Base-by-base conservation (phyloP, 768 basidiomycete genomes). In the Phylloporus arenicola region DNA sequence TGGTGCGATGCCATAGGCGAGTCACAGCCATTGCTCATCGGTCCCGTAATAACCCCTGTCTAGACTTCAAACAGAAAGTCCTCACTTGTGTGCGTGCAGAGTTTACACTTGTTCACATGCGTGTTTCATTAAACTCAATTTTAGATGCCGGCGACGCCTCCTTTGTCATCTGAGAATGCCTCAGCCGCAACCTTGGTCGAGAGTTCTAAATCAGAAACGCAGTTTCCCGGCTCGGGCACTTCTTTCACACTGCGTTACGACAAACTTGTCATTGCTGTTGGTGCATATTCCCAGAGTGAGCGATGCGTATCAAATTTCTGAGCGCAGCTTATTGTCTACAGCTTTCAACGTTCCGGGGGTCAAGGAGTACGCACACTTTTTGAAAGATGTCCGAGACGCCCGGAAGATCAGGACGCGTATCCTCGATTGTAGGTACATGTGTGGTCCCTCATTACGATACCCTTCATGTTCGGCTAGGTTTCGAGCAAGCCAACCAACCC, bases 401-500 rank as follows among this genome's bases (percentile, higher is more conserved):
- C 74, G 86, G 30, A 75, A 73, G 5, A 91, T 91, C 56, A 76
- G 87, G 33, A 72, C 76, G 10, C 78, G 84, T 14, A 81, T 90
- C 29, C 71, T 91, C n/a, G 88, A 88, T 68, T 86, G 86, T 81
- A 38, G 29, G 72, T 58, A 27, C 31, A 42, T 49, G 42, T 37
- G 25, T 33, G 14, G 14, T 14, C 11, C 20, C 19, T 38, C 40
- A 45, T 40, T 48, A 31, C 50, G 10, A 9, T 31, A 35, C 29
- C 30, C 51, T 30, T 43, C 14, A 50, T 40, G 31, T 12, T 12
- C 16, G 2, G 34, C 0, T 54, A 81, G 84, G 85, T 63, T 90
- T 94, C 51, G 91, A 93, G 61, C 86, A 90, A 59, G 92, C 92
- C 3, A 84, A 83, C 57, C 85, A 90, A 57, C 92, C 91, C 0